Conservation (phyloP, 441 rosid genomes). For the Corymbia calophylla region DNA sequence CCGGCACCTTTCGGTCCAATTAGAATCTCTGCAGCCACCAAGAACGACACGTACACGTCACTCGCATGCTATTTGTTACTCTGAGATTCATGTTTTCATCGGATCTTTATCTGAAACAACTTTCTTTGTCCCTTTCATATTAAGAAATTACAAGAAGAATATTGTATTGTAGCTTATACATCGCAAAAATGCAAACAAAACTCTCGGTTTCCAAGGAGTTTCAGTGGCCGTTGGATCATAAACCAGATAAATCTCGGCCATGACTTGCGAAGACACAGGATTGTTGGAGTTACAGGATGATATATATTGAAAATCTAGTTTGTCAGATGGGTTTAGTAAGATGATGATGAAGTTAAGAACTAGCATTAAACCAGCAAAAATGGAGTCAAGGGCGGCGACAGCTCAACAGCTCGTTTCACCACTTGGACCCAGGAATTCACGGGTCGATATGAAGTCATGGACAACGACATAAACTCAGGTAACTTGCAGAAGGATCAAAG, state of each 20-base stretch:
- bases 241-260: not conserved
- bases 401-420: not conserved
- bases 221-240: not conserved
- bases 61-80: not conserved
- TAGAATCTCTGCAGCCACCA: constrained; percentile 17
- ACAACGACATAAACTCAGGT: not conserved
- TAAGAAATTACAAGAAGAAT: not conserved
- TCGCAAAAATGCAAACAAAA: not conserved
- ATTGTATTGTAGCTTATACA: not conserved
- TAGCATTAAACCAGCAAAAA: not conserved
- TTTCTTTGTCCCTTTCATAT: not conserved
- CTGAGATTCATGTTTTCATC: constrained; percentile 21
- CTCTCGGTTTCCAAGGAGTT: not conserved
- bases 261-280: not conserved
- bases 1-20: not conserved
- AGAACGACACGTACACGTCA: not conserved
- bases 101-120: not conserved
- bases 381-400: not conserved
- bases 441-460: not conserved
- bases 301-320: not conserved
- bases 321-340: not conserved
- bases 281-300: not conserved
- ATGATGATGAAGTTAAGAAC: not conserved
- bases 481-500: not conserved
- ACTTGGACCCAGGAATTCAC: not conserved